These are phyloP conservation scores for Coemansia sp. DNA, from an alignment of 192 early-diverging fungal species.

Conservation along the genomic window DNA sequence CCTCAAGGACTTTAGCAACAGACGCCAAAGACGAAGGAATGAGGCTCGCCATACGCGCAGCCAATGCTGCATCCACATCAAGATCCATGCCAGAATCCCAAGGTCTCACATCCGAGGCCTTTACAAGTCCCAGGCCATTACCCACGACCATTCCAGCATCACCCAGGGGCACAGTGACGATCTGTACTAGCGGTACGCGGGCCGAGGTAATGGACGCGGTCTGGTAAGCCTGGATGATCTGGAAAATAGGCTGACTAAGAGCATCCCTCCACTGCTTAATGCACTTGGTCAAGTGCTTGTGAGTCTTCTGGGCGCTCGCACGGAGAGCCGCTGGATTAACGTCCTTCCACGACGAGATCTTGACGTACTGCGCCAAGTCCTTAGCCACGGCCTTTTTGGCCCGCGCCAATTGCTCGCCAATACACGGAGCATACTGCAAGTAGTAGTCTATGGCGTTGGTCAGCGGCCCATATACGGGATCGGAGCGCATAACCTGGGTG, in stretches of 20 bases:
- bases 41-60: conserved; percentile 5
- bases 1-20: conserved; percentile 30
- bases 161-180: conserved; percentile 28
- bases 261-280: conserved; percentile 82
- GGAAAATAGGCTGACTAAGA: conserved; percentile 70
- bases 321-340: conserved; percentile 90
- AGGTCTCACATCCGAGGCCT: not conserved
- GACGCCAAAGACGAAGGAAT: not conserved
- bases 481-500: conserved; percentile 4
- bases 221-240: conserved; percentile 47
- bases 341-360: conserved; percentile 97
- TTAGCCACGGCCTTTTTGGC: conserved; percentile 77
- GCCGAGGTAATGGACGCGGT: conserved; percentile 22
- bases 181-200: conserved; percentile 18
- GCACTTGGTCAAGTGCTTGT: conserved; percentile 89
- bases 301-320: conserved; percentile 88
- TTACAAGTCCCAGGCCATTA: not conserved
- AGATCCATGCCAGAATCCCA: conserved; percentile 1
- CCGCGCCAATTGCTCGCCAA: conserved; percentile 61
- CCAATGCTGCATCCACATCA: conserved; percentile 3
- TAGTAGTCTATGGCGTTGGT: conserved; percentile 82
- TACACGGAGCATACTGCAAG: conserved; percentile 65
- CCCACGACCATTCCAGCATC: conserved; percentile 28
- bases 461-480: conserved; percentile 41
- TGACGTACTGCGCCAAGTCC: conserved; percentile 90